Evolutionary conservation across 2,329 filamentous ascomycete genomes (phyloP), one percentile per base, ranked within the genome.

Genomic region (Penicillium sp.): DNA sequence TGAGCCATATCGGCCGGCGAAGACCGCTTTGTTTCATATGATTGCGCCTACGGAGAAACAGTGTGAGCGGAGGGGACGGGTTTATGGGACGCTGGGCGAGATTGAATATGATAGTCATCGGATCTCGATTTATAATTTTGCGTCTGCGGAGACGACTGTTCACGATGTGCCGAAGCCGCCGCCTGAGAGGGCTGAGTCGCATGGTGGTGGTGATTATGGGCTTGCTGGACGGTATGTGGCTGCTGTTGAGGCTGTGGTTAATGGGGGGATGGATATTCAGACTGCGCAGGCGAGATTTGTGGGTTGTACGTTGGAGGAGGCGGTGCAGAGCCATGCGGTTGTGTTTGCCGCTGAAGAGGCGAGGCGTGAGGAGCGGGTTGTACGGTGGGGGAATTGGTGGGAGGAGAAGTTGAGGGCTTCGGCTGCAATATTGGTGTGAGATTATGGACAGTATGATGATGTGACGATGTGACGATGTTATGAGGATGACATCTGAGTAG

Each of bases 271-370:
- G 84, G 74, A 78, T 26, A 87, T 89, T 1, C 77, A 81, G 40
- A 82, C 82, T 58, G 92, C 92, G 1, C 93, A 97, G 79, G 79
- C 80, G 54, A 79, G 86, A 67, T 85, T 87, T 69, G 79, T 97
- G 25, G 92, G 91, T 0, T 96, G 90, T 73, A 89, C 88, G 12
- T 76, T 96, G 7, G 90, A 96, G 54, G 94, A 97, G 68, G 85
- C 89, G 1, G 82, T 97, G n/a, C 82, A 89, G 47, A 96, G 91
- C 67, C 94, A 97, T 75, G 92, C 89, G 2, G 84, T 94, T 75
- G 93, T 97, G 0, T 99, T 97, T 78, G 92, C 91, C 23, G 94
- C 93, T 0, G 94, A 97, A 75, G 89, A 96, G 66, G 91, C 93
- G 5, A 83, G 93, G 66, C 79, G 78, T 48, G 80, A 82, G 49